Evolutionary conservation across 768 basidiomycete species (phyloP), one percentile per base, ranked within the genome.

Genomic region (Postia placenta): DNA sequence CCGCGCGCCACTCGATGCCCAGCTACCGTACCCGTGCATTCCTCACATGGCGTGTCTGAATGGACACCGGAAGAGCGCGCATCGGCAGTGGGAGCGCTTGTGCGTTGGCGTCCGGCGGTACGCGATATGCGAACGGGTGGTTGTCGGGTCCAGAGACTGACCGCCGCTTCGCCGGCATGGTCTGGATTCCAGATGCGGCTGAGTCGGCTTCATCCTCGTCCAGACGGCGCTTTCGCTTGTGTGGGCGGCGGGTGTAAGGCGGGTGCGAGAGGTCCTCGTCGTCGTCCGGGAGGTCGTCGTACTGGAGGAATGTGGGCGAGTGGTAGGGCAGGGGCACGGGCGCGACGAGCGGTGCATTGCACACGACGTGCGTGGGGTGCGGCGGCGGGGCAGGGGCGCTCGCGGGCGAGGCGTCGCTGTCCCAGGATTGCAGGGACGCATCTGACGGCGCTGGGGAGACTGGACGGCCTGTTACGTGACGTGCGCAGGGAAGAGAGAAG

Each of bases 241-340:
- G 48, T n/a, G 70, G 67, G 60, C 74, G 65, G 55, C 65, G 66
- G n/a, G 68, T 81, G 69, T 85, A 85, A 0, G 83, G 84, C 5
- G 84, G 80, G 54, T 78, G 78, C 0, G 84, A 85, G 36, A 85
- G 75, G 60, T 85, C 82, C 59, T 83, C 79, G 65, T 83, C 81
- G 6, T 78, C 67, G 66, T 83, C 83, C 0, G 84, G 84, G 20
- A 78, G 67, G 48, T 81, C 79, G 48, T 81, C 79, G 61, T 81
- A 84, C 47, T 83, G 79, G 48, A 85, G 77, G 62, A 84, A 83
- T 0, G 76, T 78, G 23, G 83, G 83, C 9, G 81, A 81, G 48
- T 82, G 80, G 64, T 80, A 84, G 1, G 83, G 84, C 30, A 85
- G 75, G 0, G 83, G 83, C 22, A 76, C 77, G 11, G 84, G 83